These are phyloP conservation scores for Aspergillus tubingensis DNA, from an alignment of 2,329 filamentous ascomycete species.

Conservation along the genomic window DNA sequence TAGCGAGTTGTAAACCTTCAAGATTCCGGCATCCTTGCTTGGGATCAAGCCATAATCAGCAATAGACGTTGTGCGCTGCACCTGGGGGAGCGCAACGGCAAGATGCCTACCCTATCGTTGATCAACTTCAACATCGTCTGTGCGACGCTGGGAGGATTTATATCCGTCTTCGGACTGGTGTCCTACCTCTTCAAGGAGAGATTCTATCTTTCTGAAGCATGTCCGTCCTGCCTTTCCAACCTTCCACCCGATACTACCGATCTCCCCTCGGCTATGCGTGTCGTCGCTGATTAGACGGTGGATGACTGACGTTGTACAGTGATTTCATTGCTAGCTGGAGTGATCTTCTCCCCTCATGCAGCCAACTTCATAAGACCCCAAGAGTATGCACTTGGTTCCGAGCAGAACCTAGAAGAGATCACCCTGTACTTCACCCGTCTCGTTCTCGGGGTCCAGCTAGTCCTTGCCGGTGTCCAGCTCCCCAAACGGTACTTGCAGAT, in stretches of 20 bases:
- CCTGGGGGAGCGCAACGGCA: background rate
- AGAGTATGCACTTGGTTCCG: constrained; percentile 67
- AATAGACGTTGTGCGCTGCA: background rate
- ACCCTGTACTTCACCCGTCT: constrained; percentile 84
- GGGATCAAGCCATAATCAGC: background rate
- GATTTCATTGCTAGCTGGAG: constrained; percentile 77
- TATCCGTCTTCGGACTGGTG: constrained; percentile 86
- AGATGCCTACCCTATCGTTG: constrained; percentile 64
- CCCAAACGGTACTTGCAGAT: constrained; percentile 76
- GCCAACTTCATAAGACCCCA: constrained; percentile 74
- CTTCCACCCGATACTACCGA: too few relatives aligned
- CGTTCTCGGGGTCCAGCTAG: constrained; percentile 86
- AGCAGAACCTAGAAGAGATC: constrained; percentile 65
- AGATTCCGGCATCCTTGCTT: background rate
- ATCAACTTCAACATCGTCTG: constrained; percentile 84
- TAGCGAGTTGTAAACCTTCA: too few relatives aligned
- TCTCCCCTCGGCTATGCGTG: too few relatives aligned
- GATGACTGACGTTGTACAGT: constrained; percentile 53
- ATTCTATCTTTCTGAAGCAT: constrained; percentile 86
- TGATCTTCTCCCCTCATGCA: constrained; percentile 75
- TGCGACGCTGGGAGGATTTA: constrained; percentile 79
- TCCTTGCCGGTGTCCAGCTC: constrained; percentile 83
- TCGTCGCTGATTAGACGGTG: background rate
- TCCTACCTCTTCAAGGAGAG: constrained; percentile 88
- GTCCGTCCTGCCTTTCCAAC: constrained; percentile 55